phyloP scores from a whole-genome alignment of 2,329 filamentous ascomycete species.

The Colletotrichum horii region DNA sequence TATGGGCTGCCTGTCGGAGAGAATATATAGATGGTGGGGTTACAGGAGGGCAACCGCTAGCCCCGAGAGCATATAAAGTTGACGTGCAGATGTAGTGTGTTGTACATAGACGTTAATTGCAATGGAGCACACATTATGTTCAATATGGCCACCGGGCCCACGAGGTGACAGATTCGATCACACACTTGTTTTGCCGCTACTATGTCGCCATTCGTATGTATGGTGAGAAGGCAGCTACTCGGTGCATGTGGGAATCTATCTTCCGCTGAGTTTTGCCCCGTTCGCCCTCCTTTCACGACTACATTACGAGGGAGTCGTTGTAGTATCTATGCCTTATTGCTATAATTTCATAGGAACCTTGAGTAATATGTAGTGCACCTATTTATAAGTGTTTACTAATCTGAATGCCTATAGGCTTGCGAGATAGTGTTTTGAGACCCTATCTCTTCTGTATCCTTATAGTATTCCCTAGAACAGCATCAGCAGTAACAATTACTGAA shows the following conservation, averaged over 20 bases:
- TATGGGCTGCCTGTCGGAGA: not conserved
- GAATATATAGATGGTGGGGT: not conserved
- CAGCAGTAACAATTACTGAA: no score
- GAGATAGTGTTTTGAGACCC: no score
- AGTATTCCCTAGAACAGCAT: no score
- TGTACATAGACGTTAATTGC: not conserved
- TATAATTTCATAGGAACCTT: not conserved
- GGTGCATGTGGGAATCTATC: not conserved
- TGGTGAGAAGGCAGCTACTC: not conserved
- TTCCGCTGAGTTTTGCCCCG: fast-evolving
- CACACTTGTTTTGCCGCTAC: not conserved
- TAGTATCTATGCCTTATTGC: not conserved
- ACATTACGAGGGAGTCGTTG: not conserved
- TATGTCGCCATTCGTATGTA: not conserved
- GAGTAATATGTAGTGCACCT: no score
- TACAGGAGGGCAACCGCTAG: not conserved
- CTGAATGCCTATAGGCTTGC: no score
- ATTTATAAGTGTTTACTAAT: no score
- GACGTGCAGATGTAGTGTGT: not conserved
- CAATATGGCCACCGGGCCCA: not conserved
- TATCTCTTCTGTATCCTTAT: no score
- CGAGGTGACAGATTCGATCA: not conserved
- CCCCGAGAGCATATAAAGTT: not conserved
- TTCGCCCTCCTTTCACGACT: not conserved
- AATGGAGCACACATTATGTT: not conserved